Evolutionary conservation across 2,329 filamentous ascomycete genomes (phyloP).

Genomic region (Colletotrichum sp.): DNA sequence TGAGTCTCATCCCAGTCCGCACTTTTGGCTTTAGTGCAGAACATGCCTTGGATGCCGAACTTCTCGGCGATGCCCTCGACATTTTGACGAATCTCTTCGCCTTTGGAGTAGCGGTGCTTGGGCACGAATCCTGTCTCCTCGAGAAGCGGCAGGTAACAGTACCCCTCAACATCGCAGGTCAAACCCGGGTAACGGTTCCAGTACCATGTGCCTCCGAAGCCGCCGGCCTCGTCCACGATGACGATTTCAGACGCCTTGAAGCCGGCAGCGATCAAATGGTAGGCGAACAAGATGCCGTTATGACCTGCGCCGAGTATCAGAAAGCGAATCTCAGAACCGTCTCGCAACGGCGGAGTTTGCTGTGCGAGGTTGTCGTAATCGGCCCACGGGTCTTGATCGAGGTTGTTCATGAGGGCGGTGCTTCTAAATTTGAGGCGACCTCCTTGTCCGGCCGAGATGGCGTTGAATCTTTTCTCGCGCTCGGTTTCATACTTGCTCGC

Average conservation of each 20-base stretch:
- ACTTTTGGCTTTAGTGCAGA: slow-evolving; percentile 44
- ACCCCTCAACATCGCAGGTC: slow-evolving; percentile 61
- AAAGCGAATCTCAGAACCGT: background rate
- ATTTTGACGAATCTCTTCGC: slow-evolving; percentile 43
- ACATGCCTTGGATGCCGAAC: slow-evolving; percentile 42
- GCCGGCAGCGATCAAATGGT: background rate
- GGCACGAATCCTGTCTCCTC: slow-evolving; percentile 10
- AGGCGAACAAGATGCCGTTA: background rate
- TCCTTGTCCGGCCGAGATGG: background rate
- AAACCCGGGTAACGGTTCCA: slow-evolving; percentile 56
- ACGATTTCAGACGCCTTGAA: slow-evolving; percentile 35
- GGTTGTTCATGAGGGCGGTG: background rate
- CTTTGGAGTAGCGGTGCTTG: slow-evolving; percentile 34
- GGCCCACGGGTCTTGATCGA: background rate
- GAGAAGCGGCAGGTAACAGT: slow-evolving; percentile 15
- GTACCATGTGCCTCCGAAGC: slow-evolving; percentile 56
- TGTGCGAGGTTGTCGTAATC: background rate
- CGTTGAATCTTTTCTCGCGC: background rate
- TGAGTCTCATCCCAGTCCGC: slow-evolving; percentile 50
- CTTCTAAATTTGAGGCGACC: background rate
- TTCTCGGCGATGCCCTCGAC: slow-evolving; percentile 44
- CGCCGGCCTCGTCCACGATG: slow-evolving; percentile 45
- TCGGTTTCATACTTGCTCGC: background rate
- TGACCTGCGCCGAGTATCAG: background rate
- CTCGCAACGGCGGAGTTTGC: background rate